These are phyloP conservation scores for Glycyrrhiza uralensis DNA, from an alignment of 306 rosid species.

Conservation along the genomic window DNA sequence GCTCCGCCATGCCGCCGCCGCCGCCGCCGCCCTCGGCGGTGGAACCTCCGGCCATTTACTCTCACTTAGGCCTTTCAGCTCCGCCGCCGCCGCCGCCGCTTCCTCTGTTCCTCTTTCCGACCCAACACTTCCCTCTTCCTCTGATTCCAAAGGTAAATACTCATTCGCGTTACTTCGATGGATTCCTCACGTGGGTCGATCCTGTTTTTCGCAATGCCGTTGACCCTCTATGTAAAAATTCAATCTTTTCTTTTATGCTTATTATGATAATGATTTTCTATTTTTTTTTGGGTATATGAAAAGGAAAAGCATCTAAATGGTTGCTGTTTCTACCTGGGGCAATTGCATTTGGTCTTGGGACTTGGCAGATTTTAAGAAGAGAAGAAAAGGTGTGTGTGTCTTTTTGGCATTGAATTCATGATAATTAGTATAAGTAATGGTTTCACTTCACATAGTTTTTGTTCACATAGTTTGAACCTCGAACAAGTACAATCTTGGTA, in stretches of 20 bases:
- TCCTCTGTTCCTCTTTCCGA: constrained; percentile 39
- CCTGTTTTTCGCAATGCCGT: constrained; percentile 4
- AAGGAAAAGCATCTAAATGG: constrained; percentile 60
- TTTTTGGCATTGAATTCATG: neutral
- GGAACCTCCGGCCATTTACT: neutral
- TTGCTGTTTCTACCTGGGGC: constrained; percentile 88
- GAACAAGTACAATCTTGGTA: no score
- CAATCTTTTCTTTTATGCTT: neutral
- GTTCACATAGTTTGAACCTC: neutral
- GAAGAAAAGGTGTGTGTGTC: constrained; percentile 63
- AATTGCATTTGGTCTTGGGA: constrained; percentile 90
- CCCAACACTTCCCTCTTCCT: constrained; percentile 40
- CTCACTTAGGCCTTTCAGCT: constrained; percentile 28
- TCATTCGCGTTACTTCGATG: neutral
- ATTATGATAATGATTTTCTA: neutral
- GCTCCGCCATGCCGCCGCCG: constrained; percentile 33
- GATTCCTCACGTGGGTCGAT: neutral
- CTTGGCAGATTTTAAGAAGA: constrained; percentile 93
- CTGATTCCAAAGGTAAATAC: constrained; percentile 47
- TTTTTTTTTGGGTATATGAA: constrained; percentile 18
- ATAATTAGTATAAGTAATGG: neutral
- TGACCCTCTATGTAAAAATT: neutral
- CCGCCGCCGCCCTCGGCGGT: neutral
- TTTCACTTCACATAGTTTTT: neutral
- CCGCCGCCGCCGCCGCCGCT: constrained; percentile 42